Percentiles rank a stretch among this genome's conserved stretches.
Conservation (phyloP, 352 stramenopile genomes). For the Phytophthora crassamura region DNA sequence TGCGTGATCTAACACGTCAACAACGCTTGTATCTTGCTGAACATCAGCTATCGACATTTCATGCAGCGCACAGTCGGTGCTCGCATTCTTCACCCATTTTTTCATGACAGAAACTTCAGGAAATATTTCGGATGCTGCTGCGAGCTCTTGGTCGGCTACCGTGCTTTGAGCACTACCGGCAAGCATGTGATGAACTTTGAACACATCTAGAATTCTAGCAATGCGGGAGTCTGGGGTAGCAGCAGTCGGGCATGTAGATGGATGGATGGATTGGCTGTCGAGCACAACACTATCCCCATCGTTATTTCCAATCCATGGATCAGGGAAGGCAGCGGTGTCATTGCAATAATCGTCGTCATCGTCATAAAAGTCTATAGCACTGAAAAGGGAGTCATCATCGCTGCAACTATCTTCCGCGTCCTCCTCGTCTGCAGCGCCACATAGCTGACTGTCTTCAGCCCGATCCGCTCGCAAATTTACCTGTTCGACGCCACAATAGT, state of each 20-base stretch:
- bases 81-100: too few species aligned
- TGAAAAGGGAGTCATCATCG: too few species aligned
- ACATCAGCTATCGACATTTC: not conserved
- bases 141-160: not conserved
- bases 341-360: not conserved
- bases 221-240: too few species aligned
- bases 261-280: not conserved
- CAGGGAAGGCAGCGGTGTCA: not conserved
- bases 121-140: not conserved
- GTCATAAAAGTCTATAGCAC: too few species aligned
- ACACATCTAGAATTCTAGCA: not conserved
- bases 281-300: not conserved
- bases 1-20: not conserved
- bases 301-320: too few species aligned
- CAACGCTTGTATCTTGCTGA: not conserved
- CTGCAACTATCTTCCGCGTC: too few species aligned
- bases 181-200: not conserved
- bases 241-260: too few species aligned
- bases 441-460: too few species aligned
- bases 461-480: too few species aligned
- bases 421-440: too few species aligned
- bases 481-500: constrained; percentile 1
- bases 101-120: not conserved
- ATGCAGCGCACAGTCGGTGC: not conserved
- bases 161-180: not conserved